phyloP scores from a whole-genome alignment of 495 filamentous ascomycete species.

The Podospora didyma region DNA sequence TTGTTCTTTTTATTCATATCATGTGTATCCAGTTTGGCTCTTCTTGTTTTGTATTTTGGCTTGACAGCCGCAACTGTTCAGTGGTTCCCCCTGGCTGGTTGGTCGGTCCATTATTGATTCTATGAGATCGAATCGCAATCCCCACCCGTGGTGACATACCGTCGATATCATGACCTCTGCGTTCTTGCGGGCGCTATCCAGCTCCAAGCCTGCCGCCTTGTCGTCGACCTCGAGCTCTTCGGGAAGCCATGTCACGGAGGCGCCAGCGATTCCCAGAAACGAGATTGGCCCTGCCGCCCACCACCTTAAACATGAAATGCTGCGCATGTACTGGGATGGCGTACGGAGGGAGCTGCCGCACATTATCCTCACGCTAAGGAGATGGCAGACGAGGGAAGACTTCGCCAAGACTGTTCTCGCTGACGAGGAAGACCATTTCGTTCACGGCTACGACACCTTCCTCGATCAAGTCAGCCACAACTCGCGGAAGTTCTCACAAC shows the following conservation, averaged over 20 bases:
- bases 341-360: background rate
- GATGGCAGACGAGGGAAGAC: background rate
- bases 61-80: too few relatives aligned
- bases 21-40: too few relatives aligned
- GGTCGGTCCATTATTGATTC: too few relatives aligned
- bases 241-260: background rate
- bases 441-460: slow-evolving; percentile 7
- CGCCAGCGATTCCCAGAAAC: background rate
- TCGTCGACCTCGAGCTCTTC: background rate
- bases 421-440: background rate
- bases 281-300: background rate
- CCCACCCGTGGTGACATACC: too few relatives aligned
- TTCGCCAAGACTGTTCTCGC: background rate
- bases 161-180: background rate
- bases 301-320: background rate
- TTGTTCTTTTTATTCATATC: too few relatives aligned
- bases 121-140: too few relatives aligned
- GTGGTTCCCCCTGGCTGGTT: too few relatives aligned
- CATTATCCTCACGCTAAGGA: background rate
- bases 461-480: slow-evolving; percentile 12
- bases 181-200: background rate
- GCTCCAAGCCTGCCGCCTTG: background rate
- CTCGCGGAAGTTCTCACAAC: background rate
- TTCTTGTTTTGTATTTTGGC: too few relatives aligned
- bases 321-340: background rate